A percentile compares a stretch with the other conserved stretches of the same genome.
phyloP scores from a whole-genome alignment of 2,329 filamentous ascomycete species.

The Fusarium nurragi region DNA sequence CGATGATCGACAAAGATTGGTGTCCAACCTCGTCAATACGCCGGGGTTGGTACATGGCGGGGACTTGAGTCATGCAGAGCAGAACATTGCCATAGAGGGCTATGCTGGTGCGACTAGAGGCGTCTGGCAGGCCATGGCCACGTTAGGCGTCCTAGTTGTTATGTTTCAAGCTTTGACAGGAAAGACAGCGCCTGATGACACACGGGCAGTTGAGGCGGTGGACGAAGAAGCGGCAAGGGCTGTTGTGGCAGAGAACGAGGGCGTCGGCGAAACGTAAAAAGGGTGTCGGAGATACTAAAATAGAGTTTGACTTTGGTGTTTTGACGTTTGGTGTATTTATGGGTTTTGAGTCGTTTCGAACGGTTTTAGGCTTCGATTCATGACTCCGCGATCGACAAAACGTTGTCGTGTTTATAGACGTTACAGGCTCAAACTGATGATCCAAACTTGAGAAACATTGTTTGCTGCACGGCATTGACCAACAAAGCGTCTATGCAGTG shows the following conservation, averaged over 20 bases:
- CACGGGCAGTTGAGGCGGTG: constrained; percentile 52
- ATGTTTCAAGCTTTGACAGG: constrained; percentile 61
- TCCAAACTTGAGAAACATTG: constrained; percentile 11
- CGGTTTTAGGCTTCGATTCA: not conserved
- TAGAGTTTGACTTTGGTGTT: not conserved
- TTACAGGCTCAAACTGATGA: constrained; percentile 2
- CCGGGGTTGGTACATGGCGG: constrained; percentile 60
- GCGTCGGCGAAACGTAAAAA: constrained; percentile 44
- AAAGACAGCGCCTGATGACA: constrained; percentile 62
- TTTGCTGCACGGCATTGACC: constrained; percentile 6
- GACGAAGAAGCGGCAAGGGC: constrained; percentile 46
- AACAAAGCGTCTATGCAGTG: not conserved
- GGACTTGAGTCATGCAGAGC: constrained; percentile 54
- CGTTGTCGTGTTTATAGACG: constrained; percentile 1
- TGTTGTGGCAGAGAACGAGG: constrained; percentile 44
- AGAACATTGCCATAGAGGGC: constrained; percentile 56
- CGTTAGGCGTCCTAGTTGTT: constrained; percentile 55
- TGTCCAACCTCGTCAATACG: constrained; percentile 60
- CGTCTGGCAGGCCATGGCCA: constrained; percentile 60
- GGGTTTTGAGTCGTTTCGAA: not conserved
- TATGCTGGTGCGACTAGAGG: constrained; percentile 58
- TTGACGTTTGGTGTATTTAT: constrained; percentile 11
- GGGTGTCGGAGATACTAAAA: constrained; percentile 5
- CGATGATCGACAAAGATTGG: constrained; percentile 51
- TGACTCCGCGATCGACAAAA: not conserved